These are phyloP conservation scores for Jatropha multifida DNA, from an alignment of 441 rosid genomes.

Conservation along the genomic window DNA sequence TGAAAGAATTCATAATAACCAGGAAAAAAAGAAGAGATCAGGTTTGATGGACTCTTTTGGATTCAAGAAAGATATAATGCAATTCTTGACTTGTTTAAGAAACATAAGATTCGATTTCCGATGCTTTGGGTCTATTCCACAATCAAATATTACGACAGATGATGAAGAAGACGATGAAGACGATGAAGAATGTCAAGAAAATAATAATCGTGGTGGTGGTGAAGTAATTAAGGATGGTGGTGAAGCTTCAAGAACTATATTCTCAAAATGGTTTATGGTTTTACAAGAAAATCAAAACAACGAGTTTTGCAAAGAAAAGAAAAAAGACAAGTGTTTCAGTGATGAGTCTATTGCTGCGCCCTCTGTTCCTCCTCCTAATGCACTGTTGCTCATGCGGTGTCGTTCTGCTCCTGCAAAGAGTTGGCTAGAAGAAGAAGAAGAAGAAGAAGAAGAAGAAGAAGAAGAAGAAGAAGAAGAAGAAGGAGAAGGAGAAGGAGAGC, in stretches of 20 bases:
- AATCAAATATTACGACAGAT: constrained; percentile 43
- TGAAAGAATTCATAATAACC: constrained; percentile 63
- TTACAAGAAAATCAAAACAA: constrained; percentile 62
- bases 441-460: constrained; percentile 23
- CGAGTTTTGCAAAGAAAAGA: constrained; percentile 28
- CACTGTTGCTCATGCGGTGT: constrained; percentile 79
- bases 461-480: neutral
- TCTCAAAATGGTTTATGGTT: constrained; percentile 88
- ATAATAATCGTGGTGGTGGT: constrained; percentile 13
- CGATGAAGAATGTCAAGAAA: constrained; percentile 28
- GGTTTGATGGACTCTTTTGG: constrained; percentile 61
- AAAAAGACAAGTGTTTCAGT: constrained; percentile 16
- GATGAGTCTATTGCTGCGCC: constrained; percentile 25
- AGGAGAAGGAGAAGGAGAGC: constrained; percentile 12
- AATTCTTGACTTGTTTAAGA: constrained; percentile 72
- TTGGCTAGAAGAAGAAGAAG: constrained; percentile 38
- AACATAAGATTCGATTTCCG: constrained; percentile 59
- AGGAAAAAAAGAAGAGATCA: constrained; percentile 41
- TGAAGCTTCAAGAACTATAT: constrained; percentile 57
- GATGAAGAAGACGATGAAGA: constrained; percentile 55
- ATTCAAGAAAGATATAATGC: constrained; percentile 77
- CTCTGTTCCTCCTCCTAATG: constrained; percentile 75
- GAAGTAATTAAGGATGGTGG: constrained; percentile 22
- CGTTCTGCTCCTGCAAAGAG: constrained; percentile 85
- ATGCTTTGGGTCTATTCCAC: constrained; percentile 77